phyloP scores from a whole-genome alignment of 1,284 basidiomycete species.

The Ganoderma sinense region DNA sequence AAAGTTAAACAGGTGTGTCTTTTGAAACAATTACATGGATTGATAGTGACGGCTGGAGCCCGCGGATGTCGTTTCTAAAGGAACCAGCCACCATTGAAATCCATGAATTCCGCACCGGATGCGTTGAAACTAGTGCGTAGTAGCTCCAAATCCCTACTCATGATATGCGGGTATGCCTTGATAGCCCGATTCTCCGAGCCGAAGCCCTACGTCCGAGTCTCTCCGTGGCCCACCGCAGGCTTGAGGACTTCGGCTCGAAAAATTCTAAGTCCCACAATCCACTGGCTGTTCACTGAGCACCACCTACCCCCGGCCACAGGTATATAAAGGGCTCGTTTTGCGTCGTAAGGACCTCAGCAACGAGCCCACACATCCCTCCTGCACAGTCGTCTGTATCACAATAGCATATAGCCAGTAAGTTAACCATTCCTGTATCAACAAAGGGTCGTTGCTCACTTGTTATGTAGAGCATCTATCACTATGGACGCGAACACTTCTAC shows the following conservation, averaged over 20 bases:
- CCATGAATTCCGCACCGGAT: neutral
- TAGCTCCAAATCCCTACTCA: neutral
- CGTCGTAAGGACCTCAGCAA: constrained; percentile 1
- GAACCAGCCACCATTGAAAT: neutral
- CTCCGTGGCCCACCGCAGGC: neutral
- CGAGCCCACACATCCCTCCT: neutral
- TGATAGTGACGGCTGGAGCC: neutral
- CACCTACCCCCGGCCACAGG: neutral
- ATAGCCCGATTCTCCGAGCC: neutral
- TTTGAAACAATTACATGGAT: neutral
- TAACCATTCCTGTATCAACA: neutral
- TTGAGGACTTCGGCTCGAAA: constrained; percentile 1
- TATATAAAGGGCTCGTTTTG: constrained; percentile 5
- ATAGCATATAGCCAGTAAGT: constrained; percentile 16
- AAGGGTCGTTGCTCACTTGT: neutral
- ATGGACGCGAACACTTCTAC: constrained; percentile 17
- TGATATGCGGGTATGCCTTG: neutral
- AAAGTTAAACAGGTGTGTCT: neutral
- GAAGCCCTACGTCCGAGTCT: neutral
- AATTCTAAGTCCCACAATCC: neutral
- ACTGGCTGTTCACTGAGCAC: neutral
- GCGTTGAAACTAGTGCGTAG: neutral
- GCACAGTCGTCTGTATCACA: neutral
- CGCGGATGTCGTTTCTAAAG: neutral
- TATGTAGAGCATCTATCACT: constrained; percentile 2